Base-by-base conservation (phyloP, 2,329 filamentous ascomycete genomes). In the Aureobasidium leucospermi region DNA sequence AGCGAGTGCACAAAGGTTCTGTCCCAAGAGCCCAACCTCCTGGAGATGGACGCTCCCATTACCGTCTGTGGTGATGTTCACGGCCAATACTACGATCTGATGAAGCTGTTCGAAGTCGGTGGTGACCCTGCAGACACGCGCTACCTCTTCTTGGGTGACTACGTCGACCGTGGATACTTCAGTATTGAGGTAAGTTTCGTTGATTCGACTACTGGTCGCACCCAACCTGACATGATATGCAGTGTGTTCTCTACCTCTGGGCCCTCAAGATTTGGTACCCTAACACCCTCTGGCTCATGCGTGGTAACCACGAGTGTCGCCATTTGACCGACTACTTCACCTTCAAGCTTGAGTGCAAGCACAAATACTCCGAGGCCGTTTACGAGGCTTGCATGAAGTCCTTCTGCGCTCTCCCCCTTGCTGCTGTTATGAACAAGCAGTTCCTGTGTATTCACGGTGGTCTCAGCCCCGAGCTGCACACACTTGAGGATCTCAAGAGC, bases 241-340 rank as follows among this genome's bases (percentile, higher is more conserved):
- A 85, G 82, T 99, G 94, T 73, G 94, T 99, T 62, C 82, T 99
- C 51, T 99, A 99, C 75, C 84, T 99, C 29, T 99, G 94, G 94
- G 88, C 88, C 36, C 81, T 99, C 73, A 99, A 99, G 83, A 97
- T 99, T 72, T 96, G 96, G 85, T 99, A 97, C 73, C 94, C 94
- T 58, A 91, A 97, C 75, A 93, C 90, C 19, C 85, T 99, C 60
- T 99, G 94, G 94, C 82, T 99, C 67, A 84, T 99, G 67, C 89
- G 94, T 69, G 94, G 94, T 67, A 99, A 99, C 76, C 94, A 99
- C 78, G 94, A 99, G 78, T 99, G 94, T 76, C 88, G 94, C 70
- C 94, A 99, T 79, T 83, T 99, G 82, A 99, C 94, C 60, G 94
- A 99, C 73, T 99, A 99, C 81, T 99, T 99, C 78, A 99, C 94